A percentile compares a stretch with the other conserved stretches of the same genome.
Conservation (phyloP, 495 filamentous ascomycete genomes). For the Lophiotrema nucula region DNA sequence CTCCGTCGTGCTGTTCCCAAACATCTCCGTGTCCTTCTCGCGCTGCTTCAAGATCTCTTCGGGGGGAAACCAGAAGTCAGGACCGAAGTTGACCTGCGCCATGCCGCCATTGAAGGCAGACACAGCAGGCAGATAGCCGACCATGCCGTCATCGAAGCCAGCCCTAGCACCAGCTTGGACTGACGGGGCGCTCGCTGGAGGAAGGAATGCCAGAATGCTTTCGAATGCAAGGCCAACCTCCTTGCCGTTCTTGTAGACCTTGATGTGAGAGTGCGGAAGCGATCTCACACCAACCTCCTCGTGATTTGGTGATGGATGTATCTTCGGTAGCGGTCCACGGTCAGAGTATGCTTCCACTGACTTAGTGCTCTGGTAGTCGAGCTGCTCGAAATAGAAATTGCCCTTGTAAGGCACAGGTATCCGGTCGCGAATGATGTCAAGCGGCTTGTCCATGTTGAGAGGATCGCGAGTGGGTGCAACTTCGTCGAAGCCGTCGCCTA, state of each 20-base stretch:
- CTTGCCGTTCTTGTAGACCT: conserved; percentile 87
- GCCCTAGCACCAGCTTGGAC: conserved; percentile 72
- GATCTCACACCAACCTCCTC: conserved; percentile 71
- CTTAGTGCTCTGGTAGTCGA: conserved; percentile 85
- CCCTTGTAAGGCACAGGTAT: conserved; percentile 91
- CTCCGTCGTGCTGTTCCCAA: conserved; percentile 32
- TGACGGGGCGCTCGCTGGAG: conserved; percentile 81
- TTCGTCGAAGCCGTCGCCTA: conserved; percentile 54
- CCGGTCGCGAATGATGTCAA: conserved; percentile 88
- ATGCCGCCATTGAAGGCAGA: conserved; percentile 89
- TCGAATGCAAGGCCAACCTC: conserved; percentile 85
- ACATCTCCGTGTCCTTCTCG: conserved; percentile 54
- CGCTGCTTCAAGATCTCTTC: conserved; percentile 44
- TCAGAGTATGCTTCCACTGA: conserved; percentile 85
- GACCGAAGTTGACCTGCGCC: conserved; percentile 87
- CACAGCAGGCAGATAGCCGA: conserved; percentile 93
- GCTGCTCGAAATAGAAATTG: conserved; percentile 91
- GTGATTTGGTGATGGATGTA: conserved; percentile 65
- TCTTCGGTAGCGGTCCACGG: conserved; percentile 52
- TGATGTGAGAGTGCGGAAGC: conserved; percentile 80
- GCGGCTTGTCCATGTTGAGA: conserved; percentile 37
- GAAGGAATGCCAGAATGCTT: conserved; percentile 86
- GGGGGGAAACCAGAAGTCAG: conserved; percentile 85
- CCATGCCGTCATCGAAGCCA: conserved; percentile 83
- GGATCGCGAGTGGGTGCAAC: conserved; percentile 25